Base-by-base conservation (phyloP, 202 grass and related monocot genomes). In the Elaeis oleifera region DNA sequence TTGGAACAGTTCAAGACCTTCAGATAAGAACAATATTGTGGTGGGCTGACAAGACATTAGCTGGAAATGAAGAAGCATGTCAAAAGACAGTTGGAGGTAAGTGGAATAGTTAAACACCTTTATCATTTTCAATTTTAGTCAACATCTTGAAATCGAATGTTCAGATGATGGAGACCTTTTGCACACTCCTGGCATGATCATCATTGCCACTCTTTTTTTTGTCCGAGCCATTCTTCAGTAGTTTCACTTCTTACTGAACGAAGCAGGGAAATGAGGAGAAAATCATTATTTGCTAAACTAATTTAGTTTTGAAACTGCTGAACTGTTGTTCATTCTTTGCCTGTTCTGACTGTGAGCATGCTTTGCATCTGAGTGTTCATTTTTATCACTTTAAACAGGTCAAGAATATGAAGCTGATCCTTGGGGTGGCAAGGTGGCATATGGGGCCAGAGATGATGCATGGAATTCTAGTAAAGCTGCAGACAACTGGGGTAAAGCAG, bases 331-430 rank as follows among this genome's bases (percentile, higher is more conserved):
- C 36, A 44, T 44, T 44, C 36, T 14, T 44, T 44, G 9, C 36
- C 36, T 14, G 2, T 44, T 44, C 36, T 44, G 36, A 44, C 36
- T 44, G 28, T 31, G 36, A 44, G 36, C 36, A 44, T 44, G 36
- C 36, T 44, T 13, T 44, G 36, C 36, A 44, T 13, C 36, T 44
- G 2, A 44, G 3, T 44, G 36, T 13, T 44, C 36, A 44, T 13
- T 44, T 39, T 44, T 44, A 14, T 44, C 36, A 44, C 36, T 61
- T 63, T 49, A 48, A 64, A 22, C 59, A 77, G 88, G 72, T 56
- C 71, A 70, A 79, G 61, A 69, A 39, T 71, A 79, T 75, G 80
- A 69, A 69, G 69, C 2, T 78, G 87, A 90, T 73, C 76, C 76
- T 13, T 90, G 87, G 82, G 59, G 68, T 68, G 82, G 72, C 56